phyloP scores from a whole-genome alignment of 164 flowering plant genomes.

The Kalanchoe fedtschenkoi region DNA sequence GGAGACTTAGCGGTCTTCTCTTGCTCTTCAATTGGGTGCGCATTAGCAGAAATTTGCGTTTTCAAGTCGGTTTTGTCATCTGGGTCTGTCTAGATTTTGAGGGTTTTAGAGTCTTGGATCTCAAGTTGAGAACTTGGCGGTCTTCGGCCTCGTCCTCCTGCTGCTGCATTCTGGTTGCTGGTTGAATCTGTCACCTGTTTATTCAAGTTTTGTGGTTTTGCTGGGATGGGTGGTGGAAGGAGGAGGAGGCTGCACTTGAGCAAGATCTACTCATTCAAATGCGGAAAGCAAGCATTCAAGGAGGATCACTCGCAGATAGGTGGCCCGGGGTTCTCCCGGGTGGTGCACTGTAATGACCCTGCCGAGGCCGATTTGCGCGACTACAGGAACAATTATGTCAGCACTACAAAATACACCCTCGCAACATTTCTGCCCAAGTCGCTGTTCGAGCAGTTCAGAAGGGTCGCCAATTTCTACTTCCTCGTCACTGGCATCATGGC shows the following conservation, averaged over 20 bases:
- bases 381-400: slow-evolving; percentile 37
- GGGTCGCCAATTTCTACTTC: slow-evolving; percentile 67
- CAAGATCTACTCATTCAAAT: slow-evolving; percentile 47
- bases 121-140: background rate
- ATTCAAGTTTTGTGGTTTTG: background rate
- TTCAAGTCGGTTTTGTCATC: background rate
- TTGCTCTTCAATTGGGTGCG: background rate
- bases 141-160: background rate
- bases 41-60: background rate
- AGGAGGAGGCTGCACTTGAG: slow-evolving; percentile 35
- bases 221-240: slow-evolving; percentile 24
- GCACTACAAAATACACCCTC: slow-evolving; percentile 43
- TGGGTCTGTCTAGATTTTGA: background rate
- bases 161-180: background rate
- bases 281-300: slow-evolving; percentile 30
- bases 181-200: background rate
- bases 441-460: slow-evolving; percentile 63
- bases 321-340: slow-evolving; percentile 52
- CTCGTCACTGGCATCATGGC: slow-evolving; percentile 39
- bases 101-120: background rate
- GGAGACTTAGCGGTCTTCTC: background rate
- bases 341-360: slow-evolving; percentile 51
- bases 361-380: slow-evolving; percentile 24
- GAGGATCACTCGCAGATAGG: slow-evolving; percentile 56
- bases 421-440: slow-evolving; percentile 54